Conservation (phyloP, 179 eudicot species). For the Amaranthus tricolor region DNA sequence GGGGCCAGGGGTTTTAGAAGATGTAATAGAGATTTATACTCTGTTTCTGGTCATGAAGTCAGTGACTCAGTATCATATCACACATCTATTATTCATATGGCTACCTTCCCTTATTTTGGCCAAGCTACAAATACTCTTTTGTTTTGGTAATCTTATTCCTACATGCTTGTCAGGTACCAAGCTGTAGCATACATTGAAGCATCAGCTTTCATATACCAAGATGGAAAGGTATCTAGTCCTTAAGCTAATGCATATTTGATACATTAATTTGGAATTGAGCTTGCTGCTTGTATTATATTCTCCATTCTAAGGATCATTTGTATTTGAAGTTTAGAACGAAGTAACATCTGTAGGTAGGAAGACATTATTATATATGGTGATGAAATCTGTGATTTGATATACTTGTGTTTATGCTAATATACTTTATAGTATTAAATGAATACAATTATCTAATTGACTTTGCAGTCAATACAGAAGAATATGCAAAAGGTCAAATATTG, state of each 20-base stretch:
- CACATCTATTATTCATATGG: neutral
- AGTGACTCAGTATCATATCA: no score
- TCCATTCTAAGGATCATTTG: neutral
- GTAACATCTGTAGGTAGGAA: no score
- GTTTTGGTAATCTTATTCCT: neutral
- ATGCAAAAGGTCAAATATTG: no score
- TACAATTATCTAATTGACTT: no score
- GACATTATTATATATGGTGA: no score
- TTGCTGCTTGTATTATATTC: neutral
- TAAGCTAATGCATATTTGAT: neutral
- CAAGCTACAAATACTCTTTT: neutral
- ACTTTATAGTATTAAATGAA: no score
- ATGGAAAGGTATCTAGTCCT: constrained; percentile 70
- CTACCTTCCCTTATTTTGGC: neutral
- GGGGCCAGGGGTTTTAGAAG: no score
- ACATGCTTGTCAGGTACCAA: constrained; percentile 61
- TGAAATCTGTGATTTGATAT: no score
- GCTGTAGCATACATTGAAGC: constrained; percentile 97
- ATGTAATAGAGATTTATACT: no score
- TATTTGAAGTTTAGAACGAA: neutral
- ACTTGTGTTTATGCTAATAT: no score
- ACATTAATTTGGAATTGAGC: neutral
- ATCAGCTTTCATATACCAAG: constrained; percentile 89
- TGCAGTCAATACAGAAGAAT: no score
- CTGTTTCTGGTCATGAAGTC: no score